Evolutionary conservation across 306 rosid species (phyloP), one percentile per base, ranked within the genome.

Genomic region (Bauhinia variegata): DNA sequence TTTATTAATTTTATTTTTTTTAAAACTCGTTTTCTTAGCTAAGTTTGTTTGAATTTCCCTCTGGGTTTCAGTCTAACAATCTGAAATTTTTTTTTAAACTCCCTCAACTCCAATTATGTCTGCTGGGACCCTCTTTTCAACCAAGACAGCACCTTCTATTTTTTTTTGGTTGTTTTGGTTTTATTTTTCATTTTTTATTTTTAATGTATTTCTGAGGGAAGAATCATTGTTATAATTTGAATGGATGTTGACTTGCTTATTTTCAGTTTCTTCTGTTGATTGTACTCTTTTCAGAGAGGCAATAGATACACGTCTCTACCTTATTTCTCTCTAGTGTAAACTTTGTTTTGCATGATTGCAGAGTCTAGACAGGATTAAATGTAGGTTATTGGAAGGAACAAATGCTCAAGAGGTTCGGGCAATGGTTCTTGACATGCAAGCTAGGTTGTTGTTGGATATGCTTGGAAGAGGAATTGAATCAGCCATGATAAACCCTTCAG

Each of bases 361-460:
- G 99, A 88, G 89, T 86, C 88, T 93, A n/a, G 99, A 93, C 78
- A 87, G 99, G 85, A 93, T 93, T 70, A 93, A 93, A 66, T 93
- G 99, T 69, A 88, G 99, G 80, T 81, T 93, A 18, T 79, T 93
- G 58, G 99, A 93, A 85, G 99, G 99, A 39, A 85, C 92, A 69
- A 88, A 84, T 71, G 99, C 99, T 30, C 99, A 93, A 77, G 99
- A 93, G 86, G 99, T 93, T 54, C 85, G 99, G 83, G 99, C 99
- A 4, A 93, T 93, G 99, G 99, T 93, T 80, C 79, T 93, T 70
- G 99, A 93, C 78, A 93, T 93, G 99, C 99, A 93, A 86, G 99
- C 99, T 17, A 86, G 99, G 83, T 74, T 93, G 80, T 84, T 93
- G 80, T 87, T 93, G 81, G 99, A 93, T 75, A 93, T 93, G 99